Evolutionary conservation across 1,284 basidiomycete genomes (phyloP), one percentile per base, ranked within the genome.

Genomic region (Fistulina hepatica): DNA sequence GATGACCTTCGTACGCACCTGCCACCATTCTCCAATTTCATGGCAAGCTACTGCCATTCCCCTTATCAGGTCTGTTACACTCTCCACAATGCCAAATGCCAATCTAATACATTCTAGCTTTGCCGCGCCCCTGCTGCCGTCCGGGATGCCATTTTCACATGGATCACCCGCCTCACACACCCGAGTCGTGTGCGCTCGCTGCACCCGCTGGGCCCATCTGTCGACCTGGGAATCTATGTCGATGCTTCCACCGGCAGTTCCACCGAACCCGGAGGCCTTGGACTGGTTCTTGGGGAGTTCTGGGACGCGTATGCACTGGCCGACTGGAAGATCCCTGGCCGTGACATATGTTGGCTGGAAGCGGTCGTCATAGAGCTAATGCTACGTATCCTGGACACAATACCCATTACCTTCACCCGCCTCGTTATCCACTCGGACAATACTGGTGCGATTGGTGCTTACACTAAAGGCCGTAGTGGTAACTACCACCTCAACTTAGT

Each of bases 331-430:
- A 19, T 34, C 2, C 39, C 36, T 0, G 49, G 48, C 1, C 30
- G 48, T 3, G 54, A 70, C 40, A 64, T 63, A 6, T 54, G 56
- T 7, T 66, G 61, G 61, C 52, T 57, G 0, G 58, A 61, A 41
- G 50, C 40, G 1, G 36, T 62, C 1, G 57, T 58, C 1, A 33
- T 61, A 6, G 53, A 62, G 37, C 41, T 63, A 1, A 37, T 47
- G 3, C 38, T 55, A 3, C 40, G 39, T 21, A 36, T 47, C 7
- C 23, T 60, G 5, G 51, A 50, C 7, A 33, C 23, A 2, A 3
- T 6, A 3, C 48, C 48, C 9, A 4, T 50, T 11, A 21, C 21
- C 1, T 32, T 56, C 36, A 7, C 21, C 3, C 34, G 46, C n/a
- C n/a, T 65, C 4, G 31, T 55, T 0, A 43, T 67, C 5, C 47